Base-by-base conservation (phyloP, 1,284 basidiomycete species). In the Mycocalia duriaeana region DNA sequence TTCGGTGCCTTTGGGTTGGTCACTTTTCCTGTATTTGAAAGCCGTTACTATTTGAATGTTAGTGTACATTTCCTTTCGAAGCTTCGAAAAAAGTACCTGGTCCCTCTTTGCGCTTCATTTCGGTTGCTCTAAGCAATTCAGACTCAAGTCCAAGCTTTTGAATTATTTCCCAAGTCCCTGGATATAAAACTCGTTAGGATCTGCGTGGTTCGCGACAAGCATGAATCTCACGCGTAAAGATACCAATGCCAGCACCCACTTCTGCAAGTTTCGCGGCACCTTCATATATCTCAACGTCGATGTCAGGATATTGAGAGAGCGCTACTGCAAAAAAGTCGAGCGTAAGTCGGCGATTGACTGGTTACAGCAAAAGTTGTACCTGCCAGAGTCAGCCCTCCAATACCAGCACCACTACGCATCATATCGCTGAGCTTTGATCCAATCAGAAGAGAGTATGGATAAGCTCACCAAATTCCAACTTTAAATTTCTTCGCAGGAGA, bases 231-330 rank as follows among this genome's bases (percentile, higher is more conserved):
- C 77, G 68, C 31, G 70, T 66, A 56, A 71, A 80, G n/a, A 82
- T 54, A 1, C 74, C 77, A 37, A 82, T 67, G 6, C 81, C 80
- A 16, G 78, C 79, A n/a, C 80, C 79, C 19, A 78, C 44, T 56
- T 79, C 76, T 19, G 68, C 59, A 31, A 80, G 70, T 44, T 71
- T 58, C 25, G 57, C 55, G 19, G 76, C 70, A 7, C 66, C 68
- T 60, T 82, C 80, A 51, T 74, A 82, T 35, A 82, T 57, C 47
- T 75, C 70, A 34, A 81, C 67, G 18, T 75, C 68, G 28, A 81
- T 75, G 48, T 78, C 68, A 1, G 69, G 66, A 56, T 73, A 76
- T 53, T 62, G 69, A 9, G 73, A 69, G 44, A 81, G 55, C 14
- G 74, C 74, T 14, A 76, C 67, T 55, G 67, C 60, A 26, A 65